phyloP scores from a whole-genome alignment of 352 stramenopile genomes.

The Phytophthora ohioensis region DNA sequence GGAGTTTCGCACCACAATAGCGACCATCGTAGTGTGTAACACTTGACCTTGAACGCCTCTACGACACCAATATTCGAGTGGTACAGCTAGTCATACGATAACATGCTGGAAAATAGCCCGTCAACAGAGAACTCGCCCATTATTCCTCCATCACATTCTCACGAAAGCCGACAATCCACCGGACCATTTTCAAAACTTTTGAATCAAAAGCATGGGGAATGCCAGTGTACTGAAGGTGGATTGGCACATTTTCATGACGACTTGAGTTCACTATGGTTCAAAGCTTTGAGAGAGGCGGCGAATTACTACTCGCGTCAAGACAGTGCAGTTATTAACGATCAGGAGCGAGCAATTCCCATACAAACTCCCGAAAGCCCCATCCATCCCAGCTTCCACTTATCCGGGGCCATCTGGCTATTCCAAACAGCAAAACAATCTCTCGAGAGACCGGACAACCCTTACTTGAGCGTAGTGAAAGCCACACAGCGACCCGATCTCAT shows the following conservation, averaged over 20 bases:
- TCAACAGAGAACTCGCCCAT: neutral
- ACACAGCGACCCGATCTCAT: constrained; percentile 39
- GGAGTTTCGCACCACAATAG: constrained; percentile 11
- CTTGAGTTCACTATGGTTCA: constrained; percentile 32
- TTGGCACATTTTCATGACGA: constrained; percentile 16
- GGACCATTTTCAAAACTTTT: neutral
- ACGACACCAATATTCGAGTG: neutral
- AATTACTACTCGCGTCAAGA: constrained; percentile 37
- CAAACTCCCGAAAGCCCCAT: constrained; percentile 35
- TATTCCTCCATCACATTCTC: neutral
- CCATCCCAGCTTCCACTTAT: constrained; percentile 42
- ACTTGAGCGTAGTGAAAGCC: constrained; percentile 24
- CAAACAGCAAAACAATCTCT: constrained; percentile 36
- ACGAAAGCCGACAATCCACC: neutral
- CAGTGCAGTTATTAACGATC: constrained; percentile 23
- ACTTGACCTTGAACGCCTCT: constrained; percentile 19
- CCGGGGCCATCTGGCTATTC: constrained; percentile 22
- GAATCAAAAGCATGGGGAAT: constrained; percentile 6
- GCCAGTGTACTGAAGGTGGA: constrained; percentile 6
- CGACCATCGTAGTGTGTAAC: constrained; percentile 14
- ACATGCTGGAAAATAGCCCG: neutral
- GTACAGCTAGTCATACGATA: neutral
- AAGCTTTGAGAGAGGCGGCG: constrained; percentile 28
- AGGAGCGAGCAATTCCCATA: constrained; percentile 23
- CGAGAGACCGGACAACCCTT: constrained; percentile 33